Conservation (phyloP, 2,329 filamentous ascomycete genomes). For the Phyllosticta ampelicida region DNA sequence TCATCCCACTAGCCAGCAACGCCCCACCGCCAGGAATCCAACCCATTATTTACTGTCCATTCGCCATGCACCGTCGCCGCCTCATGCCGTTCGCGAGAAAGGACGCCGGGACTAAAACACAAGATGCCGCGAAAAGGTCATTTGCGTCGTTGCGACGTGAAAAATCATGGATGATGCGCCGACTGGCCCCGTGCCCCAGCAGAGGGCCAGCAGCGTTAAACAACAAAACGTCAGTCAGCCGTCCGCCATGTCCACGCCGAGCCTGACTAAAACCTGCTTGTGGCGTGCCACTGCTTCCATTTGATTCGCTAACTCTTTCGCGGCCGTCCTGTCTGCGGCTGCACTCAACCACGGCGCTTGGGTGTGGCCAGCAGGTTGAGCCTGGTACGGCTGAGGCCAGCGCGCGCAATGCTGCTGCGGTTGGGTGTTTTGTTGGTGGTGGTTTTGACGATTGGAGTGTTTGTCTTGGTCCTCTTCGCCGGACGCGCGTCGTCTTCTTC, state of each 20-base stretch:
- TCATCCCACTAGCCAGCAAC: neutral
- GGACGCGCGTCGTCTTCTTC: slow-evolving; percentile 22
- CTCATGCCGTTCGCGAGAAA: too few species aligned
- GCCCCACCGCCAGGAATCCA: neutral
- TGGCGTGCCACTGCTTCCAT: neutral
- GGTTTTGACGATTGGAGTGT: slow-evolving; percentile 17
- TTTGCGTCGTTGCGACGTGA: neutral
- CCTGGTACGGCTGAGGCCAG: slow-evolving; percentile 26
- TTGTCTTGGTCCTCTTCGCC: slow-evolving; percentile 24
- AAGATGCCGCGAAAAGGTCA: neutral
- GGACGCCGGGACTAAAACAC: neutral
- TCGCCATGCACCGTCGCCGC: neutral
- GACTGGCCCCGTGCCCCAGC: neutral
- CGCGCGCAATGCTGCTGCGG: slow-evolving; percentile 15
- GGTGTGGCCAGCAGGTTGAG: slow-evolving; percentile 29
- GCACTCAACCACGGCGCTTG: slow-evolving; percentile 18
- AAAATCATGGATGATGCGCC: neutral
- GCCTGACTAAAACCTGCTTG: neutral
- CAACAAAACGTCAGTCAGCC: neutral
- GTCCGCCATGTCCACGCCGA: neutral
- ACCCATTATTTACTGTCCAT: neutral
- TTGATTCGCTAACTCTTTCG: neutral
- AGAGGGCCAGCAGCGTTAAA: neutral
- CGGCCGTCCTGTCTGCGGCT: neutral
- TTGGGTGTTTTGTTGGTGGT: slow-evolving; percentile 19